Evolutionary conservation across 371 early-diverging fungal species (phyloP).

Genomic region (Gilbertella persicaria): DNA sequence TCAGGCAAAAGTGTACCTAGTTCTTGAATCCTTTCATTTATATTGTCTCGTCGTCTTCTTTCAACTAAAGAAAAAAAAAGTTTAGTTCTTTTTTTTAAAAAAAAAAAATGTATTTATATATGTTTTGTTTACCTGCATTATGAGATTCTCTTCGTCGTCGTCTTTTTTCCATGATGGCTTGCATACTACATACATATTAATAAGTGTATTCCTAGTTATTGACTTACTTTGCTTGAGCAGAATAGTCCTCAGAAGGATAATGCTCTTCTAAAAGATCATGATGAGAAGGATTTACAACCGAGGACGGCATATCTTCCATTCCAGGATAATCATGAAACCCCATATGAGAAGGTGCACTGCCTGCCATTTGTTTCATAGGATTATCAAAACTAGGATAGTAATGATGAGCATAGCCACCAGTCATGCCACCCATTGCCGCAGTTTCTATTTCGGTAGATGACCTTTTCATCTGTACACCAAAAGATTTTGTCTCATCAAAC

Average conservation of each 20-base stretch:
- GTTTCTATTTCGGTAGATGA: slow-evolving; percentile 21
- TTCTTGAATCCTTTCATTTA: slow-evolving; percentile 96
- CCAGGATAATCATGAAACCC: slow-evolving; percentile 14
- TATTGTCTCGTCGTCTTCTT: slow-evolving; percentile 92
- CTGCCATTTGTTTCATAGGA: slow-evolving; percentile 14
- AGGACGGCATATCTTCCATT: not conserved
- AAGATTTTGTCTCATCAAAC: not conserved
- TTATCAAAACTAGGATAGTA: slow-evolving; percentile 8
- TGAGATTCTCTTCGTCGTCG: slow-evolving; percentile 92
- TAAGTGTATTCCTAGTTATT: not conserved
- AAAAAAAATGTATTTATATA: not conserved
- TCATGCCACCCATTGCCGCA: slow-evolving; percentile 5
- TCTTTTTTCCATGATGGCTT: slow-evolving; percentile 76
- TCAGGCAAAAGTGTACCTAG: slow-evolving; percentile 83
- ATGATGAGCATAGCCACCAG: slow-evolving; percentile 3
- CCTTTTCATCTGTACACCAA: slow-evolving; percentile 22
- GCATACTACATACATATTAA: slow-evolving; percentile 29
- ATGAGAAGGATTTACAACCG: not conserved
- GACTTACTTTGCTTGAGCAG: slow-evolving; percentile 27
- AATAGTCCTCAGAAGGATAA: slow-evolving; percentile 11
- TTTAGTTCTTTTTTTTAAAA: too few relatives aligned
- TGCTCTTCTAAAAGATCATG: slow-evolving; percentile 5
- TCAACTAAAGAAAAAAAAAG: slow-evolving; percentile 68
- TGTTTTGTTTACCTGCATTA: slow-evolving; percentile 87
- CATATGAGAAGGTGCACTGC: slow-evolving; percentile 25